Evolutionary conservation across 768 basidiomycete genomes (phyloP).

Genomic region (Agrocybe pediades): DNA sequence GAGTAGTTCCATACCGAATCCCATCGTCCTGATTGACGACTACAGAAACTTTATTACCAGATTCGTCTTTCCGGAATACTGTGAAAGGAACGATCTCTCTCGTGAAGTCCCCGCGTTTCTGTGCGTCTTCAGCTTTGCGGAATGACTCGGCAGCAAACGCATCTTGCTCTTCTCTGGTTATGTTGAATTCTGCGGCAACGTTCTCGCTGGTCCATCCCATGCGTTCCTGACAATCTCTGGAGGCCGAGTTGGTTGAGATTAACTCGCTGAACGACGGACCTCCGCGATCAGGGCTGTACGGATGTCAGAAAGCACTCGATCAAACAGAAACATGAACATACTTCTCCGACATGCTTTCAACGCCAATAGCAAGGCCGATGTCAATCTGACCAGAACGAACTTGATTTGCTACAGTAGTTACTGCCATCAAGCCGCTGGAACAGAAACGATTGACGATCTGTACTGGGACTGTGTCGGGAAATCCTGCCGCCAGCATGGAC

Average conservation of each 20-base stretch:
- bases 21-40: slow-evolving; percentile 74
- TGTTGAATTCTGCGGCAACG: slow-evolving; percentile 71
- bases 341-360: slow-evolving; percentile 86
- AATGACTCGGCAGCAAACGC: slow-evolving; percentile 73
- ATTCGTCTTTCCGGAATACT: slow-evolving; percentile 59
- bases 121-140: slow-evolving; percentile 75
- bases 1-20: slow-evolving; percentile 73
- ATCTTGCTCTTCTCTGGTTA: slow-evolving; percentile 79
- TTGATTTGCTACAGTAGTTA: slow-evolving; percentile 75
- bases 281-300: slow-evolving; percentile 61
- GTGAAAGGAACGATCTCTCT: slow-evolving; percentile 79
- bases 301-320: background rate
- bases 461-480: slow-evolving; percentile 75
- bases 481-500: slow-evolving; percentile 78
- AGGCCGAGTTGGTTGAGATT: slow-evolving; percentile 53
- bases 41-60: slow-evolving; percentile 54
- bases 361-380: slow-evolving; percentile 78
- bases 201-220: slow-evolving; percentile 95
- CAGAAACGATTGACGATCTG: slow-evolving; percentile 82
- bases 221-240: slow-evolving; percentile 64
- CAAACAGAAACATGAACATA: slow-evolving; percentile 29
- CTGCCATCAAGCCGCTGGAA: slow-evolving; percentile 85
- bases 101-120: slow-evolving; percentile 63
- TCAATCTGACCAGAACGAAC: slow-evolving; percentile 79
- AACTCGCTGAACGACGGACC: slow-evolving; percentile 63